phyloP scores from a whole-genome alignment of 192 early-diverging fungal species.

The Fimicolochytrium jonesii region DNA sequence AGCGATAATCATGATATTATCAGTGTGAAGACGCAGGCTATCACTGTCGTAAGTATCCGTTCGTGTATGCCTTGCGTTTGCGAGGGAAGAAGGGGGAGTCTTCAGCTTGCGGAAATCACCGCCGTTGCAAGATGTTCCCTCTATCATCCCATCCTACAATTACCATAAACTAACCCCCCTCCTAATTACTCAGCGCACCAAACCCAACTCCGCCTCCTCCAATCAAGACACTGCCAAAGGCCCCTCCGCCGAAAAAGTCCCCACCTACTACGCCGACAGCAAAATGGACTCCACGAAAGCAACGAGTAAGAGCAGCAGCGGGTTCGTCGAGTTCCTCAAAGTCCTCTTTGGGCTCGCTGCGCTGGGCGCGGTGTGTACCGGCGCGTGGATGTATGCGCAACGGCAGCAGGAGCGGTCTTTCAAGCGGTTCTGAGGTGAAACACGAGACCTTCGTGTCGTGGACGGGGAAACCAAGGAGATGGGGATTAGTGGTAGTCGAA shows the following conservation, averaged over 20 bases:
- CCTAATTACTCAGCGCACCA: too few relatives aligned
- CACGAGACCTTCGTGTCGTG: too few relatives aligned
- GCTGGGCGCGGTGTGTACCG: conserved; percentile 25
- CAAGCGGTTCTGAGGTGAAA: conserved; percentile 55
- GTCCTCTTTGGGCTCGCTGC: conserved; percentile 28
- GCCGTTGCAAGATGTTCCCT: too few relatives aligned
- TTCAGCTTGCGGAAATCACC: too few relatives aligned
- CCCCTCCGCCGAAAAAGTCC: neutral
- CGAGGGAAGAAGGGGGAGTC: too few relatives aligned
- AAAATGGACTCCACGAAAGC: neutral
- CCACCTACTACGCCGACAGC: neutral
- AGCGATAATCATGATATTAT: conserved; percentile 40
- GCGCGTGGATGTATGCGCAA: conserved; percentile 27
- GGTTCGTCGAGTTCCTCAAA: conserved; percentile 18
- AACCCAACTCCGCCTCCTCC: neutral
- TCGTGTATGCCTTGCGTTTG: neutral
- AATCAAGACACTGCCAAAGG: neutral
- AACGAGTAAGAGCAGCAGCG: neutral
- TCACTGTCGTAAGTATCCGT: conserved; percentile 29
- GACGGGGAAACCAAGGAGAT: too few relatives aligned
- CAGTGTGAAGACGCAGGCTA: conserved; percentile 25
- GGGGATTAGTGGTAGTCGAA: too few relatives aligned
- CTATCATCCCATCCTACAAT: too few relatives aligned
- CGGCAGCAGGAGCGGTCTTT: conserved; percentile 37
- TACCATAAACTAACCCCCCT: too few relatives aligned